Conservation (phyloP, 768 basidiomycete genomes). For the Collybia sordida region DNA sequence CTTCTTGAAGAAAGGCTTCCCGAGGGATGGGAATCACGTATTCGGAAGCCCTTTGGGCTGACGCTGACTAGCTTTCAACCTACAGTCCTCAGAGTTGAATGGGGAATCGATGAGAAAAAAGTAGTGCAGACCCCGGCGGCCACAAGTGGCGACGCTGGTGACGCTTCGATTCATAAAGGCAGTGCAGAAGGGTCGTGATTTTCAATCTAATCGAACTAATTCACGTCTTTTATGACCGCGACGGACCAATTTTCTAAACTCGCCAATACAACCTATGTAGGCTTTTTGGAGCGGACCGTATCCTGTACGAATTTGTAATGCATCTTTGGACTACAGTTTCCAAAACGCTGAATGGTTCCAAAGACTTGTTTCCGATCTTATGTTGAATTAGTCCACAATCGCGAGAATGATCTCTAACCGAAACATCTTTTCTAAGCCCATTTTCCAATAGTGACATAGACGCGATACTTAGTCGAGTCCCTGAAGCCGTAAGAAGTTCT, state of each 20-base stretch:
- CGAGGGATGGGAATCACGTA: slow-evolving; percentile 66
- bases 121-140: slow-evolving; percentile 14
- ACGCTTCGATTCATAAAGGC: neutral
- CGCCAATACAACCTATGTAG: neutral
- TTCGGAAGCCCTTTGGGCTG: slow-evolving; percentile 54
- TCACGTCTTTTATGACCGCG: neutral
- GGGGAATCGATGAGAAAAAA: slow-evolving; percentile 35
- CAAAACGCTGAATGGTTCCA: too few relatives aligned
- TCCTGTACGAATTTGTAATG: too few relatives aligned
- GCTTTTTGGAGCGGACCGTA: too few relatives aligned
- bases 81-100: slow-evolving; percentile 41
- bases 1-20: slow-evolving; percentile 72
- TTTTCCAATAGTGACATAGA: too few relatives aligned
- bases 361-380: too few relatives aligned
- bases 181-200: neutral
- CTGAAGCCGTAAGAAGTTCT: too few relatives aligned
- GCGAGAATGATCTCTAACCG: too few relatives aligned
- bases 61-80: slow-evolving; percentile 58
- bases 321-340: too few relatives aligned
- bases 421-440: too few relatives aligned
- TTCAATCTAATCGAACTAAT: neutral
- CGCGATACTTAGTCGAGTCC: too few relatives aligned
- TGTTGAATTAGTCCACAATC: too few relatives aligned
- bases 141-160: neutral
- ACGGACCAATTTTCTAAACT: neutral